Evolutionary conservation across 768 basidiomycete genomes (phyloP).

Genomic region (Porpolomopsis calyptriformis): DNA sequence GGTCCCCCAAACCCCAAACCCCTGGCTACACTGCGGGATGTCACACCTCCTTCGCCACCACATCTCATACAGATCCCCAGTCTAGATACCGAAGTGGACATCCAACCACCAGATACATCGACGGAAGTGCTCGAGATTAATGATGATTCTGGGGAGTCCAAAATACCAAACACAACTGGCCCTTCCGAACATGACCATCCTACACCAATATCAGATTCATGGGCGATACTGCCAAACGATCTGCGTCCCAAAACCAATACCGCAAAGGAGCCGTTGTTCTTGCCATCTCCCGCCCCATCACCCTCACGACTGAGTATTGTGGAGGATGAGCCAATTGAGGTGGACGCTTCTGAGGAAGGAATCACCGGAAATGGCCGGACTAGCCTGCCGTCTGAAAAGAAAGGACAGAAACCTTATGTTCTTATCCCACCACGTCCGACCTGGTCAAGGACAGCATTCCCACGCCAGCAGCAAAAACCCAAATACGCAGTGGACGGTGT

Average conservation of each 20-base stretch:
- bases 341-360: background rate
- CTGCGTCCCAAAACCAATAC: background rate
- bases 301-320: conserved; percentile 11
- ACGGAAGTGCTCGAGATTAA: background rate
- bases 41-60: background rate
- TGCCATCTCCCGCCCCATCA: conserved; percentile 35
- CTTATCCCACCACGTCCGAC: conserved; percentile 23
- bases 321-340: background rate
- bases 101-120: background rate
- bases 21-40: background rate
- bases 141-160: background rate
- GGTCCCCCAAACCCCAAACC: too few relatives aligned
- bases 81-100: background rate
- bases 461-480: conserved; percentile 1
- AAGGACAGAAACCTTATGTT: conserved; percentile 1
- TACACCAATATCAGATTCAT: background rate
- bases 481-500: background rate
- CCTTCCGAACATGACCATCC: background rate
- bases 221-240: conserved; percentile 3
- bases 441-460: conserved; percentile 13
- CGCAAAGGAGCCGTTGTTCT: conserved; percentile 32
- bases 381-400: background rate
- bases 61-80: background rate
- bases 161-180: background rate
- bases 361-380: background rate